Percentiles rank a stretch among this genome's conserved stretches.
These are phyloP conservation scores for Psilocybe tampanensis DNA, from an alignment of 768 basidiomycete species.

Conservation along the genomic window DNA sequence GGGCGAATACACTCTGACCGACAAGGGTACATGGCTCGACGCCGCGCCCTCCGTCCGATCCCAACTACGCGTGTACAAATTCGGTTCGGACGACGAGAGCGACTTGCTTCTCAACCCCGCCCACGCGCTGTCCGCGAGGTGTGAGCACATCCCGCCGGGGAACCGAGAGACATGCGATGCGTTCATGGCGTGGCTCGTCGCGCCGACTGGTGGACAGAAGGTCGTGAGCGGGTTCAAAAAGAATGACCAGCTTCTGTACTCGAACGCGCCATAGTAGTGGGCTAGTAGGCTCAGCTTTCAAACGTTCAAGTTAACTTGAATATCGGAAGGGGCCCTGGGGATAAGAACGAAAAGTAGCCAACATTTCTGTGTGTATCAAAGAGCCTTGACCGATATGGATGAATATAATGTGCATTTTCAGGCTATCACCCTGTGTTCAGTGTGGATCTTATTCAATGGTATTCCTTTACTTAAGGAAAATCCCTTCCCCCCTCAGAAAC, in stretches of 20 bases:
- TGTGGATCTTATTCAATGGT: too few relatives aligned
- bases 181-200: slow-evolving; percentile 49
- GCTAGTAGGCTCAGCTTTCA: too few relatives aligned
- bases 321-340: too few relatives aligned
- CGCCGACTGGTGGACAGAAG: slow-evolving; percentile 43
- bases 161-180: slow-evolving; percentile 31
- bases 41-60: slow-evolving; percentile 33
- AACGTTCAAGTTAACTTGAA: too few relatives aligned
- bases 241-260: slow-evolving; percentile 30
- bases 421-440: too few relatives aligned
- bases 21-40: slow-evolving; percentile 52
- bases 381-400: too few relatives aligned
- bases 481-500: too few relatives aligned
- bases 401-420: too few relatives aligned
- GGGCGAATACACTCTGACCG: slow-evolving; percentile 57
- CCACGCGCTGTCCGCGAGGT: slow-evolving; percentile 41
- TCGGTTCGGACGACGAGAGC: slow-evolving; percentile 39
- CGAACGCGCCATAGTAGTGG: slow-evolving; percentile 26
- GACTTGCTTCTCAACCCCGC: slow-evolving; percentile 53
- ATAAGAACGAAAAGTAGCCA: too few relatives aligned
- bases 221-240: slow-evolving; percentile 43
- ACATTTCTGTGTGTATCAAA: too few relatives aligned
- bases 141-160: slow-evolving; percentile 21
- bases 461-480: too few relatives aligned
- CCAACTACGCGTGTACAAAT: slow-evolving; percentile 39